Base-by-base conservation (phyloP, 2,329 filamentous ascomycete genomes). In the Cercospora sojina region DNA sequence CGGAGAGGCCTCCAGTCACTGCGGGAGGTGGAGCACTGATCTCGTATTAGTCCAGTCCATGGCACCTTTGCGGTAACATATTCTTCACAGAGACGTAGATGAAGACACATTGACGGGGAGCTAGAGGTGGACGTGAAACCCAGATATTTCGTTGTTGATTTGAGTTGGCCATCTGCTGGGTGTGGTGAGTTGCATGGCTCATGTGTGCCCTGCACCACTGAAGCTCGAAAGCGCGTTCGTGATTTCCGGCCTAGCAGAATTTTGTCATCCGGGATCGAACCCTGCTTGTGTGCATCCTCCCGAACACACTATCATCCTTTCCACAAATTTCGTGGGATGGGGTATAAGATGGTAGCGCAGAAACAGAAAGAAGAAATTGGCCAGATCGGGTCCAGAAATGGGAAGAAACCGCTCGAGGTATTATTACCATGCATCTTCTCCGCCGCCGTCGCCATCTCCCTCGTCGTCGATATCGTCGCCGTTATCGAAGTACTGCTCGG, bases 401-500 rank as follows among this genome's bases (percentile, higher is more conserved):
- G 18, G 16, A 38, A 49, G 41, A 49, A 27, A 38, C 58, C n/a
- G 16, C 58, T 20, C 56, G 9, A 41, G 18, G 29, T 63, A 64
- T 70, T 63, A 64, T 70, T 71, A 72, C 70, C 70, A 72, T n/a
- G 69, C 69, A 58, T 71, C 68, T 65, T 71, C 70, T 27, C 66
- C 67, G 38, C 67, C 69, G 12, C 70, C 70, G 18, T 71, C 69
- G 16, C 67, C 71, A 5, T 62, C 60, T 16, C 71, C 71, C 10
- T 72, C 71, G 31, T 71, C 71, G 41, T 71, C 84, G 69, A 90
- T 78, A 23, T 78, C 77, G 9, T 82, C 80, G 32, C 81, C 80
- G 12, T 80, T 77, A 77, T 79, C 80, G 20, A 80, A 68, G 64
- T 78, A 87, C 1, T 84, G 83, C 67, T 72, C 71, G 0, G 83